Conservation (phyloP, 179 eudicot genomes). For the Silene vulgaris region DNA sequence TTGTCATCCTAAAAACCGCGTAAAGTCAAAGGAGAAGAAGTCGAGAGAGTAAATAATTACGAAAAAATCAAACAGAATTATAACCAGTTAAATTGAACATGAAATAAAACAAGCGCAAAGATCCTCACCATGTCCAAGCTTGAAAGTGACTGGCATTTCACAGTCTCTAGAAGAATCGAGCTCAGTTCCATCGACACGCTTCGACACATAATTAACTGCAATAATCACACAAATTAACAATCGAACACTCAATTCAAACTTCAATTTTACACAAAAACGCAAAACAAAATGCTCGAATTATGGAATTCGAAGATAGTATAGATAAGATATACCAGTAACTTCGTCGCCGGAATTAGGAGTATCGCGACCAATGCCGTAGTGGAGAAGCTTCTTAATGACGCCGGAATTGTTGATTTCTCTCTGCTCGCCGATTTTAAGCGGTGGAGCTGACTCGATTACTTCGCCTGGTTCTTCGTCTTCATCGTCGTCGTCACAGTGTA, state of each 20-base stretch:
- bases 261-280: no score
- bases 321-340: constrained; percentile 39
- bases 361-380: constrained; percentile 43
- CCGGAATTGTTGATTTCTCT: constrained; percentile 45
- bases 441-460: constrained; percentile 62
- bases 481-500: no score
- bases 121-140: constrained; percentile 31
- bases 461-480: constrained; percentile 59
- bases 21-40: no score
- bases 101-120: background rate
- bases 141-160: constrained; percentile 40
- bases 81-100: no score
- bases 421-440: constrained; percentile 55
- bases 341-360: constrained; percentile 58
- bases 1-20: no score
- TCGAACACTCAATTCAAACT: no score
- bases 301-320: no score
- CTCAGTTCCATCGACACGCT: constrained; percentile 28
- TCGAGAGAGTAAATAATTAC: no score
- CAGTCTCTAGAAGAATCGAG: constrained; percentile 30
- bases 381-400: constrained; percentile 52
- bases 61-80: no score
- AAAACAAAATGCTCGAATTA: no score
- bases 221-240: no score
- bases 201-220: constrained; percentile 56